phyloP scores from a whole-genome alignment of 169 alveolate genomes.

The Theileria sp. region DNA sequence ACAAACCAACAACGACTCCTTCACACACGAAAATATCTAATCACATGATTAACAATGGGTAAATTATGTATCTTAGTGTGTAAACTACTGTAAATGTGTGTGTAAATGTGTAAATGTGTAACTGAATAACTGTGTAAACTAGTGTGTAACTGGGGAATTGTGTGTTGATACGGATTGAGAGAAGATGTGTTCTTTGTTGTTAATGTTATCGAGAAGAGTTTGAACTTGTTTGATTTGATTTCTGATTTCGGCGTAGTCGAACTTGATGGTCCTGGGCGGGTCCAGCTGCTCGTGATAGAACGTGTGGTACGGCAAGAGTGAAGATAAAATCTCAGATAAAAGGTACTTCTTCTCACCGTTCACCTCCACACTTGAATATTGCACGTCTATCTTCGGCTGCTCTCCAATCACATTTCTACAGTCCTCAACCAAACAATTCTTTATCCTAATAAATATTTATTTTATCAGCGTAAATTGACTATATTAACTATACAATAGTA shows the following conservation, averaged over 20 bases:
- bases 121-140: not conserved
- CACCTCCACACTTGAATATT: not conserved
- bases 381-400: slow-evolving; percentile 35
- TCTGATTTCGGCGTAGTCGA: not conserved
- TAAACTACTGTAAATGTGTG: not conserved
- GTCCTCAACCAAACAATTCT: slow-evolving; percentile 55
- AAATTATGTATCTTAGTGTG: too few relatives aligned
- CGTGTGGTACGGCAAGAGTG: slow-evolving; percentile 49
- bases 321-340: slow-evolving; percentile 26
- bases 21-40: not conserved
- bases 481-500: too few relatives aligned
- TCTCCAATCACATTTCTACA: slow-evolving; percentile 54
- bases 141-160: too few relatives aligned
- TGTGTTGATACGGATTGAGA: slow-evolving; percentile 1
- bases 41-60: too few relatives aligned
- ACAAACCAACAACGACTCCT: not conserved
- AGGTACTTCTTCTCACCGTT: slow-evolving; percentile 26
- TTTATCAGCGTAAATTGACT: too few relatives aligned
- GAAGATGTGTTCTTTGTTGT: not conserved
- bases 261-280: not conserved
- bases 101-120: not conserved
- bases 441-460: too few relatives aligned
- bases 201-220: not conserved
- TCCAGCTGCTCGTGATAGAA: slow-evolving; percentile 21
- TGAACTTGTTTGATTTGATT: not conserved